These are phyloP conservation scores for Heterobasidion annosum DNA, from an alignment of 1,284 basidiomycete genomes.

Conservation along the genomic window DNA sequence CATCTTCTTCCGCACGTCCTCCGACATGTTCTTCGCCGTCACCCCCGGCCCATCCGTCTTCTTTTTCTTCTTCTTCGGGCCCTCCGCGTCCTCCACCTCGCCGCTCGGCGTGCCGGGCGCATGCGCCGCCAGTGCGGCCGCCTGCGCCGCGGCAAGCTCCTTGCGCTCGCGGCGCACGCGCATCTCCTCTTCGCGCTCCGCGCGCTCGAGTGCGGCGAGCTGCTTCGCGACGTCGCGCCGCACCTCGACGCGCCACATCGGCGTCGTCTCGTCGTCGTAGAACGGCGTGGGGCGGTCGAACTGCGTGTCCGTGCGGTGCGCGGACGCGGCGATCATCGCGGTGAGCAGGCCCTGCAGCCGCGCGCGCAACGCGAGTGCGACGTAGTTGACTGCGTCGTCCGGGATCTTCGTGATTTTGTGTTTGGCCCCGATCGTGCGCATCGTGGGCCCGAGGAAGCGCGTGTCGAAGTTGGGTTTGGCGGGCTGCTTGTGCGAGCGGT, in stretches of 20 bases:
- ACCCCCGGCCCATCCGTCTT: conserved; percentile 80
- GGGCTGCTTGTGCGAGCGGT: conserved; percentile 67
- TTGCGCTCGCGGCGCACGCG: conserved; percentile 53
- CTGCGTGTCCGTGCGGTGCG: conserved; percentile 62
- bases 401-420: conserved; percentile 60
- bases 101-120: conserved; percentile 22
- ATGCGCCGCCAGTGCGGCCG: conserved; percentile 52
- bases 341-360: conserved; percentile 66
- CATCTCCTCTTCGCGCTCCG: conserved; percentile 77
- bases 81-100: conserved; percentile 32
- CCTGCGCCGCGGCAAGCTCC: conserved; percentile 59
- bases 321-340: conserved; percentile 61
- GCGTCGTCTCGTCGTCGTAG: conserved; percentile 46
- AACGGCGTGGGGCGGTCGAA: conserved; percentile 58
- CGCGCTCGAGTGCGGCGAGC: conserved; percentile 50
- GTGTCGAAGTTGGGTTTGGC: conserved; percentile 55
- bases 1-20: conserved; percentile 84
- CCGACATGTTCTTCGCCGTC: conserved; percentile 79
- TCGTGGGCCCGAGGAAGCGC: conserved; percentile 47
- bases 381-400: conserved; percentile 67
- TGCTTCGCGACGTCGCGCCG: conserved; percentile 71
- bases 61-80: conserved; percentile 67
- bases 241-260: conserved; percentile 75
- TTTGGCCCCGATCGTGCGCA: conserved; percentile 51
- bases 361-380: conserved; percentile 70